Evolutionary conservation across 768 basidiomycete species (phyloP).

Genomic region (Kwoniella shandongensis): DNA sequence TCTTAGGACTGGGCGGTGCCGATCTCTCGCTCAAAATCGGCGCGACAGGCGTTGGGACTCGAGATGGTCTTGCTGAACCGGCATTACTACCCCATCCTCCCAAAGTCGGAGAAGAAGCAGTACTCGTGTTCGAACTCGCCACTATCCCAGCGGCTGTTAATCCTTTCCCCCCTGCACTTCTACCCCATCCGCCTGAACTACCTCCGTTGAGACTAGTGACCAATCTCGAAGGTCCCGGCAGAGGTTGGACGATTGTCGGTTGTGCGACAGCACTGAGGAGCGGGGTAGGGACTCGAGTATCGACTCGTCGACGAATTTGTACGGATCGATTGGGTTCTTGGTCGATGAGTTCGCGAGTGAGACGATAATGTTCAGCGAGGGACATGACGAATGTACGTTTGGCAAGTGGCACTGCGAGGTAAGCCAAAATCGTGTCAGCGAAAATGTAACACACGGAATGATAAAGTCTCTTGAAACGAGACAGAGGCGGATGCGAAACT

Average conservation of each 20-base stretch:
- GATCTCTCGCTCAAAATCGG: constrained; percentile 11
- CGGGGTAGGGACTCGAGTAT: constrained; percentile 74
- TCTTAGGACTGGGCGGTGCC: background rate
- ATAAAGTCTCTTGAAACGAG: constrained; percentile 1
- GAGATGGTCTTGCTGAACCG: constrained; percentile 8
- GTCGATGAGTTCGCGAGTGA: constrained; percentile 84
- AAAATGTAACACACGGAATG: constrained; percentile 4
- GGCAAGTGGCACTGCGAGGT: constrained; percentile 63
- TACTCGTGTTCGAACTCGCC: background rate
- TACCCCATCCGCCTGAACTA: constrained; percentile 14
- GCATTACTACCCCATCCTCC: constrained; percentile 1
- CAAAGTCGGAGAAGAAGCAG: background rate
- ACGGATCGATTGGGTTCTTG: constrained; percentile 81
- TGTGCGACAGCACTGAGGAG: constrained; percentile 55
- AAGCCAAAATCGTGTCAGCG: background rate
- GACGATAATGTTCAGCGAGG: constrained; percentile 72
- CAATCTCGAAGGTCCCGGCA: constrained; percentile 15
- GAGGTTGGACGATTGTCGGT: constrained; percentile 56
- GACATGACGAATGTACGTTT: constrained; percentile 75
- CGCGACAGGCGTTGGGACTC: constrained; percentile 16
- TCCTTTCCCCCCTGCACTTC: background rate
- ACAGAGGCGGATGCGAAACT: constrained; percentile 6
- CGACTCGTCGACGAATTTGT: constrained; percentile 75
- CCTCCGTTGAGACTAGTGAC: constrained; percentile 6
- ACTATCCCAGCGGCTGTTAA: background rate